Conservation (phyloP, 345 rosid species). For the Gossypioides kirkii region DNA sequence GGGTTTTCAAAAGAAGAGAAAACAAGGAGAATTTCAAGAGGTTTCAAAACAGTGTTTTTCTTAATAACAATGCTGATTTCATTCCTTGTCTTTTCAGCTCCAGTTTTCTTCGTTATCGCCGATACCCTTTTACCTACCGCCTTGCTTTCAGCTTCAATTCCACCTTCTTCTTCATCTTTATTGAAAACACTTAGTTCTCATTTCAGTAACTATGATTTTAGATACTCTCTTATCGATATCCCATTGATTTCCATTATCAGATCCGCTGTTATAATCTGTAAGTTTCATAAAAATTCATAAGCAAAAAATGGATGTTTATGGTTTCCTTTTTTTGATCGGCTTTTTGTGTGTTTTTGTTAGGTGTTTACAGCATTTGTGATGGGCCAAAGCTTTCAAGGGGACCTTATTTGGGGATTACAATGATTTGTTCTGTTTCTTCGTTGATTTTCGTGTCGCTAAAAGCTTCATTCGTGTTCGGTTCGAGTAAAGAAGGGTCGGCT, state of each 20-base stretch:
- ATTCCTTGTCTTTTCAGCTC: constrained; percentile 77
- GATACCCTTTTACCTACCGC: constrained; percentile 83
- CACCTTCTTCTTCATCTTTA: constrained; percentile 32
- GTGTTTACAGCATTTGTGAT: constrained; percentile 80
- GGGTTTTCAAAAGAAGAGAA: constrained; percentile 66
- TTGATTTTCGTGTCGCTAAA: constrained; percentile 67
- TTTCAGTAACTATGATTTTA: constrained; percentile 35
- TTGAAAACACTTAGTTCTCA: constrained; percentile 23
- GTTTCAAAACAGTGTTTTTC: constrained; percentile 68
- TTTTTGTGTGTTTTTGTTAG: constrained; percentile 24
- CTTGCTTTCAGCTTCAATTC: constrained; percentile 58
- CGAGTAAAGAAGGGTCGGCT: constrained; percentile 36
- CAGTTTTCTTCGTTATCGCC: constrained; percentile 65
- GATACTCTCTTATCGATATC: constrained; percentile 77
- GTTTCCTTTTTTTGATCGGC: neutral
- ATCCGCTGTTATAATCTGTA: constrained; percentile 84
- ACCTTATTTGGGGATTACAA: constrained; percentile 71
- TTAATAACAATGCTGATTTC: constrained; percentile 64
- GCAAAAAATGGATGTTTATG: neutral
- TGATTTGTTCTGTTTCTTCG: constrained; percentile 61
- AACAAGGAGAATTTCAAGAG: constrained; percentile 43
- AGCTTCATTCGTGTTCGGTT: constrained; percentile 66
- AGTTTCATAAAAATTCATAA: constrained; percentile 21
- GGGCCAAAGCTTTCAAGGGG: constrained; percentile 78
- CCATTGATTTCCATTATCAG: constrained; percentile 71